Evolutionary conservation across 495 filamentous ascomycete genomes (phyloP), one percentile per base, ranked within the genome.

Genomic region (Penicillium atrosanguineum): DNA sequence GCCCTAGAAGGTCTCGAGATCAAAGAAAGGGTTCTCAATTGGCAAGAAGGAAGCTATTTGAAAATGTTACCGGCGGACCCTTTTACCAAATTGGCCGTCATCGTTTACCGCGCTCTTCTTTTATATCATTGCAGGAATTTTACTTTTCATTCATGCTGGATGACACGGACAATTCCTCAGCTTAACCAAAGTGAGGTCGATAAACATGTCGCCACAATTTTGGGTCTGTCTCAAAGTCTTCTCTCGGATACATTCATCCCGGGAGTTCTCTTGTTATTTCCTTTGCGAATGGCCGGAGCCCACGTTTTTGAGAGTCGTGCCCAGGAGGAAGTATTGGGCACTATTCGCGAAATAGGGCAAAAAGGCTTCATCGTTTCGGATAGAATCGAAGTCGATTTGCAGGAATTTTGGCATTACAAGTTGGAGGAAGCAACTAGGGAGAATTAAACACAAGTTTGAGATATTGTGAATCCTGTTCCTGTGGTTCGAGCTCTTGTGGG

Each of bases 81-180:
- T 28, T 28, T 28, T 28, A 28, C 26, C 26, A 8, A 51, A 9
- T 44, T 51, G 25, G 48, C 48, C 11, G 26, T 29, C 16, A 51
- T 44, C 48, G 29, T 44, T 18, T 39, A 44, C 9, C n/a, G 26
- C 25, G 48, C 48, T 20, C 38, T 51, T 29, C 38, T 51, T 51
- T 31, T 51, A 44, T 51, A 44, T 31, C 48, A 51, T 36, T 51
- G 48, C 38, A 7, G 23, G 25, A 51, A 51, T 34, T 51, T 51
- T 14, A 43, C 38, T 23, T 51, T 43, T 18, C 21, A 51, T 51
- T 34, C 48, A 23, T 51, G 48, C 39, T 51, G 48, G 48, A 42
- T 42, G 38, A 51, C 38, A 19, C 39, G 40, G 14, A 21, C 3
- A 31, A 51, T 37, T n/a, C 48, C 48, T 25, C 48, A 44, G 38